Base-by-base conservation (phyloP, 2,329 filamentous ascomycete species). In the Ophiosphaerella korrae region DNA sequence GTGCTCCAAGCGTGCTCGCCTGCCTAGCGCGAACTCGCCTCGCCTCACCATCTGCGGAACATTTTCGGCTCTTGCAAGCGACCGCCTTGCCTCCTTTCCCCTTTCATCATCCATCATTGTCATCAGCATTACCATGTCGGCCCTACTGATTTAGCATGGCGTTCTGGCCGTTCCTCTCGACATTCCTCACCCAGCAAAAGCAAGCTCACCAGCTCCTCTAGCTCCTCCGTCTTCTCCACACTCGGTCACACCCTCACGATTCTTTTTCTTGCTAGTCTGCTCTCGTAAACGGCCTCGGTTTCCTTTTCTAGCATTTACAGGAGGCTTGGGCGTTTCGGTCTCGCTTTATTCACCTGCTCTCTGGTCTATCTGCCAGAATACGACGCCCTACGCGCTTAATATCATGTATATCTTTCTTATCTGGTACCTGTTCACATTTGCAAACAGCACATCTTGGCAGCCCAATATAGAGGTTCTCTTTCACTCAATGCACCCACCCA, bases 111-210 rank as follows among this genome's bases (percentile, higher is more conserved):
- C 26, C 21, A 4, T 21, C 18, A 38, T 32, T 37, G 55, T 36
- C 39, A 43, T 50, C 43, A 50, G 50, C 46, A 52, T 55, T 40
- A 54, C 59, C 61, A 58, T 42, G 45, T 60, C 57, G 55, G 48
- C 57, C 64, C 48, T 55, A 62, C 60, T 54, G 55, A 57, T 65
- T 70, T 71, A 73, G 69, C 69, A 71, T 55, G 70, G 70, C 70
- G 70, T 72, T 70, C 56, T 50, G 67, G 65, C 53, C 56, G 54
- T 50, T 60, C 51, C 33, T 31, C 60, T 50, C 57, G 40, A 50
- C 58, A 49, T 55, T 47, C 55, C 51, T 64, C 55, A 58, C 57
- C 55, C 50, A 62, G 60, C 60, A 71, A 70, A 70, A 72, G 68
- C 64, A 71, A 68, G 49, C 48, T 48, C 54, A 59, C 52, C 59